phyloP scores from a whole-genome alignment of 2,329 filamentous ascomycete species.

The Lasiodiplodia theobromae region DNA sequence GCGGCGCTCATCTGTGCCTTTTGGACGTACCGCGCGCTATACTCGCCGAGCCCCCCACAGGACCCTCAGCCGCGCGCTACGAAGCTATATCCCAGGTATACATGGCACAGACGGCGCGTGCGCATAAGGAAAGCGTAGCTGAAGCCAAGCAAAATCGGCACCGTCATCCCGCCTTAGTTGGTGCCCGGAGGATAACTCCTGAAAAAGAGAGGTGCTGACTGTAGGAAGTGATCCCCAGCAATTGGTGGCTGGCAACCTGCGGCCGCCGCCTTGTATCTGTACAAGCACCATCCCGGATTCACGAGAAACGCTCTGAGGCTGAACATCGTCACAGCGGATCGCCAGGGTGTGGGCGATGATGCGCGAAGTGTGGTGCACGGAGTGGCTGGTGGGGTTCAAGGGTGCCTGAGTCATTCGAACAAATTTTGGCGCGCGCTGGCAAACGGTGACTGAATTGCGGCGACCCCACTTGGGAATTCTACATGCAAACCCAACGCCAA shows the following conservation, averaged over 20 bases:
- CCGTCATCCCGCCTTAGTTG: conserved; percentile 1
- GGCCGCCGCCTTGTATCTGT: background rate
- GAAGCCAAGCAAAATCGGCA: background rate
- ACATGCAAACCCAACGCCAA: conserved; percentile 16
- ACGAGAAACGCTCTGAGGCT: background rate
- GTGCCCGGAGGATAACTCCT: too few relatives aligned
- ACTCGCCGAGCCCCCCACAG: background rate
- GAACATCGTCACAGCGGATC: background rate
- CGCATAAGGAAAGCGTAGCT: background rate
- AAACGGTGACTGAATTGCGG: conserved; percentile 20
- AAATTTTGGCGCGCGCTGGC: conserved; percentile 17
- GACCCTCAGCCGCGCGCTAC: background rate
- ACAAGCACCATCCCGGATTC: too few relatives aligned
- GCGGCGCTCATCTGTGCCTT: background rate
- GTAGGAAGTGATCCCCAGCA: background rate
- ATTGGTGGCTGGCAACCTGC: background rate
- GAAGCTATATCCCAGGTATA: too few relatives aligned
- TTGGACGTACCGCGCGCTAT: background rate
- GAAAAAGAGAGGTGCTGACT: background rate
- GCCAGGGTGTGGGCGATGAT: background rate
- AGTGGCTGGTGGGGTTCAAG: conserved; percentile 10
- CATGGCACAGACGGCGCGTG: background rate
- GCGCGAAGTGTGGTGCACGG: conserved; percentile 5
- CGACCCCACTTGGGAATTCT: conserved; percentile 17
- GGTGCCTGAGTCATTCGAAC: conserved; percentile 11